phyloP scores from a whole-genome alignment of 2,329 filamentous ascomycete species.

The Paecilomyces formosus region DNA sequence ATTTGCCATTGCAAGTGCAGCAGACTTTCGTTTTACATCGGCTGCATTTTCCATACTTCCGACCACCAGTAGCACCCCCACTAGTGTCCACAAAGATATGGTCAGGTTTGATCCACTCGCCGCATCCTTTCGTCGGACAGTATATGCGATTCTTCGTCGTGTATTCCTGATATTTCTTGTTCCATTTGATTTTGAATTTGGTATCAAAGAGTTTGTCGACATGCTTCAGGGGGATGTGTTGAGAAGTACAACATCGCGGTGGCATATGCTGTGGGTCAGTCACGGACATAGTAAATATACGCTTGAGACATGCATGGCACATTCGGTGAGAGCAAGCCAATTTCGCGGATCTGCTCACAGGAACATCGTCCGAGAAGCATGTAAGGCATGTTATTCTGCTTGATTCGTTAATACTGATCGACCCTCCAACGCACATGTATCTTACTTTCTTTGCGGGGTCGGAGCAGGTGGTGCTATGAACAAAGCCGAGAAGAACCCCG shows the following conservation, averaged over 20 bases:
- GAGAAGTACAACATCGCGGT: conserved; percentile 67
- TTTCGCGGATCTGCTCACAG: conserved; percentile 57
- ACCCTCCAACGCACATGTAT: neutral
- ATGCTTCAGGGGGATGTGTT: conserved; percentile 66
- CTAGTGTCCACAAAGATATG: conserved; percentile 52
- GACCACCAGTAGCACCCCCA: conserved; percentile 41
- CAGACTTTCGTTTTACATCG: conserved; percentile 70
- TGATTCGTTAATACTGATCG: conserved; percentile 5
- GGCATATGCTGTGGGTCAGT: conserved; percentile 77
- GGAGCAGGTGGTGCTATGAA: conserved; percentile 4
- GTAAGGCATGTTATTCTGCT: conserved; percentile 62
- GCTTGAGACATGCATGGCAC: conserved; percentile 69
- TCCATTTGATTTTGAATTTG: conserved; percentile 72
- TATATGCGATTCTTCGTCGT: conserved; percentile 68
- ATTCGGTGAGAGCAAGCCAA: conserved; percentile 74
- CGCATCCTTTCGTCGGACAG: conserved; percentile 65
- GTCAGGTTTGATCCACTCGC: conserved; percentile 70
- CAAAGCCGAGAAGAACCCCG: conserved; percentile 4
- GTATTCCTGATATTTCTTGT: conserved; percentile 70
- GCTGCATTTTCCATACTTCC: conserved; percentile 62
- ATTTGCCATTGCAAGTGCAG: conserved; percentile 62
- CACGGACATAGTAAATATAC: conserved; percentile 67
- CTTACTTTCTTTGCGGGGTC: conserved; percentile 7
- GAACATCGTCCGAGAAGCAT: conserved; percentile 62
- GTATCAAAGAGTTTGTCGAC: conserved; percentile 68